Percentiles rank a stretch among this genome's conserved stretches.
Evolutionary conservation across 2,329 filamentous ascomycete genomes (phyloP).

Genomic region (Fusarium solani-melongenae): DNA sequence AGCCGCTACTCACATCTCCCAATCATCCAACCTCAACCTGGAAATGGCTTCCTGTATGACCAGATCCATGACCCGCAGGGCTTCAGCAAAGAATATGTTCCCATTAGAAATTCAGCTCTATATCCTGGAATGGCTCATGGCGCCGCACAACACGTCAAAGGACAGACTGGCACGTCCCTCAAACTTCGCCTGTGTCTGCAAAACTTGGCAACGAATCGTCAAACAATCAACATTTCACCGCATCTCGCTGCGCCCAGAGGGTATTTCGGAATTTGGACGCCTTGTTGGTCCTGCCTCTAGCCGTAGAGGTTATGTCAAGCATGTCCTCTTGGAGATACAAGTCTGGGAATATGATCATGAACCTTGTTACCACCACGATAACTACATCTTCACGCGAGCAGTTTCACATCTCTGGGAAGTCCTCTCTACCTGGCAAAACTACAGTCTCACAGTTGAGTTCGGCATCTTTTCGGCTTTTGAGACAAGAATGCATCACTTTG

Average conservation of each 20-base stretch:
- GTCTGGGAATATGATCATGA: background rate
- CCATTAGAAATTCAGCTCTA: slow-evolving; percentile 12
- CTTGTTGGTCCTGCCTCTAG: background rate
- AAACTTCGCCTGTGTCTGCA: slow-evolving; percentile 10
- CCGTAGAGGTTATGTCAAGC: slow-evolving; percentile 1
- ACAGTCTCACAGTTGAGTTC: slow-evolving; percentile 18
- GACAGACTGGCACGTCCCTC: background rate
- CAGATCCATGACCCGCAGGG: background rate
- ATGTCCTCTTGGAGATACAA: slow-evolving; percentile 17
- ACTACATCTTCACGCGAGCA: background rate
- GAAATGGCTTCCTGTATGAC: background rate
- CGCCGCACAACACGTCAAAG: background rate
- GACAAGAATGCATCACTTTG: background rate
- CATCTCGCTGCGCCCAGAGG: background rate
- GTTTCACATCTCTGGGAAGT: slow-evolving; percentile 10
- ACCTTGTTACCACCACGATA: background rate
- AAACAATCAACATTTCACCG: slow-evolving; percentile 9
- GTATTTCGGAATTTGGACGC: background rate
- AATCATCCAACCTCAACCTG: background rate
- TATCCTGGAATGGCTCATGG: background rate
- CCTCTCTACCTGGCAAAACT: slow-evolving; percentile 12
- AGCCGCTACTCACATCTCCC: too few relatives aligned
- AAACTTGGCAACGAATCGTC: slow-evolving; percentile 4
- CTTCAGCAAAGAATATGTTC: background rate
- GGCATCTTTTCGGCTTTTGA: slow-evolving; percentile 12